Percentiles rank a stretch among this genome's conserved stretches.
Conservation (phyloP, 176 grass and related monocot genomes). For the Aegilops longissima region DNA sequence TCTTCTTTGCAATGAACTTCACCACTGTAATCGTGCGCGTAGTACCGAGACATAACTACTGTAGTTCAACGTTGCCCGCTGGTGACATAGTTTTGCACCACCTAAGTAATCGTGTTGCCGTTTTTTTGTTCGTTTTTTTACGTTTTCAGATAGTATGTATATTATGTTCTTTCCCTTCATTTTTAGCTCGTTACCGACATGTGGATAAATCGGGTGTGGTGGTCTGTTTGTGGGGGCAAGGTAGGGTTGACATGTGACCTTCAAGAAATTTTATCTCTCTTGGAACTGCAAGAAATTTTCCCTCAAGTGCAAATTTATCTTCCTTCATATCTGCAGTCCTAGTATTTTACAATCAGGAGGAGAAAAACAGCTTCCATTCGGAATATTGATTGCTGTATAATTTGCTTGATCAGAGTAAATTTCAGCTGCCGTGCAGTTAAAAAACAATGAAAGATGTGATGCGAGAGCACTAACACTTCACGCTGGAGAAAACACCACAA, state of each 20-base stretch:
- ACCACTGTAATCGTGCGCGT: neutral
- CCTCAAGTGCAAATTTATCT: no score
- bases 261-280: no score
- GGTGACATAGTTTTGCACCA: neutral
- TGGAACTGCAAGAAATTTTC: no score
- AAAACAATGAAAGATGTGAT: no score
- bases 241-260: neutral
- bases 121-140: neutral
- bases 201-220: neutral
- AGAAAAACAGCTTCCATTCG: no score
- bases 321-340: no score
- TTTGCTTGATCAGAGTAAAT: no score
- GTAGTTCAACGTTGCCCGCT: neutral
- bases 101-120: neutral
- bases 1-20: conserved; percentile 1
- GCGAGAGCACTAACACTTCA: no score
- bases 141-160: neutral
- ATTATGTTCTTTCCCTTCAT: neutral
- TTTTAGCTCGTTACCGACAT: neutral
- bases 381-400: no score
- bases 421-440: no score
- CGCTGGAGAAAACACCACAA: no score
- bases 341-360: no score
- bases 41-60: neutral
- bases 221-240: neutral